A percentile compares a stretch with the other conserved stretches of the same genome.
Evolutionary conservation across 768 basidiomycete genomes (phyloP).

Genomic region (Ramaria sp.): DNA sequence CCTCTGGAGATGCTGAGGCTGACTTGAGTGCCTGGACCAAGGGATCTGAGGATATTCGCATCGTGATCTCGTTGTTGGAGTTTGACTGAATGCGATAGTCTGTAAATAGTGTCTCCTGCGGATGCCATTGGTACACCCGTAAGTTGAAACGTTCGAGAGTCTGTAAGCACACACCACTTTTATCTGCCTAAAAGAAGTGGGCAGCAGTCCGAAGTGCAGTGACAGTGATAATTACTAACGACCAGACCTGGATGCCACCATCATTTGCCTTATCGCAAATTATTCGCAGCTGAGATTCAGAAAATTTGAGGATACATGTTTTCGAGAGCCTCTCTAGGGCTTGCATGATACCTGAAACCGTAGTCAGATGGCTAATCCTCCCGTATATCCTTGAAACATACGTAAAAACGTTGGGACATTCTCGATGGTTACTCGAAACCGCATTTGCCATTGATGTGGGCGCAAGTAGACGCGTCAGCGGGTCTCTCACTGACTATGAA

Average conservation of each 20-base stretch:
- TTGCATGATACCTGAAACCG: constrained; percentile 56
- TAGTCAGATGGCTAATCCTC: neutral
- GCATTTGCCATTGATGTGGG: constrained; percentile 30
- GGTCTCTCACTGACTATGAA: too few relatives aligned
- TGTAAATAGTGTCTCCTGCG: constrained; percentile 43
- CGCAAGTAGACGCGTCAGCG: constrained; percentile 1
- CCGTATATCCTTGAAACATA: constrained; percentile 13
- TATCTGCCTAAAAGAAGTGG: constrained; percentile 12
- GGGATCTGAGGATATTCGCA: constrained; percentile 64
- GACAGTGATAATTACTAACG: constrained; percentile 29
- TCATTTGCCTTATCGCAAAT: constrained; percentile 76
- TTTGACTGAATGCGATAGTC: constrained; percentile 84
- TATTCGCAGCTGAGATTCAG: constrained; percentile 62
- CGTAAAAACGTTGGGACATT: constrained; percentile 48
- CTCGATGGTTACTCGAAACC: constrained; percentile 50
- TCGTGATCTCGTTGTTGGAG: constrained; percentile 67
- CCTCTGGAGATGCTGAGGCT: constrained; percentile 37
- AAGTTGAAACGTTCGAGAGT: constrained; percentile 42
- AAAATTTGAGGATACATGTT: constrained; percentile 73
- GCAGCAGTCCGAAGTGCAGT: neutral
- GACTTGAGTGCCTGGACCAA: constrained; percentile 67
- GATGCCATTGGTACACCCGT: neutral
- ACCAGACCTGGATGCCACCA: constrained; percentile 84
- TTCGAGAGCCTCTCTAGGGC: constrained; percentile 78
- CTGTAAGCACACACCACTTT: constrained; percentile 21